Evolutionary conservation across 768 basidiomycete genomes (phyloP).

Genomic region (Cystofilobasidium ferigula): DNA sequence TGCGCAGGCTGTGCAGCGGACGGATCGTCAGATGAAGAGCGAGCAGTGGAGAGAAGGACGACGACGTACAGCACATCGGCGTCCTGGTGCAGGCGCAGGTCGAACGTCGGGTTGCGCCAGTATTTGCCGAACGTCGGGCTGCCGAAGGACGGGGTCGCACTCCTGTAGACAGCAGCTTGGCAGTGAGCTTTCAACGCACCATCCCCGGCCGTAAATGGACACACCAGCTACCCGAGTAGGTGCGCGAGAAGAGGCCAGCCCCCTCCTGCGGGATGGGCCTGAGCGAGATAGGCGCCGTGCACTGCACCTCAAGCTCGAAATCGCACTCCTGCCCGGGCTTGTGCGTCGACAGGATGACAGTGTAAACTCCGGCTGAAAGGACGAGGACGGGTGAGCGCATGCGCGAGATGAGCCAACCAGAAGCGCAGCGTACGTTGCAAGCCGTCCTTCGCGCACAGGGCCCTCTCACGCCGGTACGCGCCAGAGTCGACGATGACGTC

Average conservation of each 20-base stretch:
- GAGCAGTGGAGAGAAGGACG: not conserved
- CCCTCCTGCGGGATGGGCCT: slow-evolving; percentile 68
- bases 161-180: not conserved
- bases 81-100: not conserved
- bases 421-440: slow-evolving; percentile 6
- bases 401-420: not conserved
- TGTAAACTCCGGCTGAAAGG: slow-evolving; percentile 61
- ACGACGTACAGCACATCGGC: slow-evolving; percentile 6
- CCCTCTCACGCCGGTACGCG: slow-evolving; percentile 52
- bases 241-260: slow-evolving; percentile 74
- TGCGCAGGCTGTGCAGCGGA: not conserved
- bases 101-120: slow-evolving; percentile 11
- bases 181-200: not conserved
- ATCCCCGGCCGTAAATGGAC: slow-evolving; percentile 27
- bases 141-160: not conserved
- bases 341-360: slow-evolving; percentile 73
- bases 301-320: slow-evolving; percentile 56
- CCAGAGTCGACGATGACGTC: slow-evolving; percentile 66
- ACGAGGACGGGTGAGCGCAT: not conserved
- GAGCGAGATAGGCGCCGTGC: slow-evolving; percentile 52
- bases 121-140: slow-evolving; percentile 9
- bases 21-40: not conserved
- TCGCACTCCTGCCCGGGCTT: slow-evolving; percentile 57
- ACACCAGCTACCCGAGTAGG: slow-evolving; percentile 63
- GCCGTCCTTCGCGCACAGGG: not conserved